Conservation (phyloP, 306 rosid genomes). For the Pterocarpus santalinus region DNA sequence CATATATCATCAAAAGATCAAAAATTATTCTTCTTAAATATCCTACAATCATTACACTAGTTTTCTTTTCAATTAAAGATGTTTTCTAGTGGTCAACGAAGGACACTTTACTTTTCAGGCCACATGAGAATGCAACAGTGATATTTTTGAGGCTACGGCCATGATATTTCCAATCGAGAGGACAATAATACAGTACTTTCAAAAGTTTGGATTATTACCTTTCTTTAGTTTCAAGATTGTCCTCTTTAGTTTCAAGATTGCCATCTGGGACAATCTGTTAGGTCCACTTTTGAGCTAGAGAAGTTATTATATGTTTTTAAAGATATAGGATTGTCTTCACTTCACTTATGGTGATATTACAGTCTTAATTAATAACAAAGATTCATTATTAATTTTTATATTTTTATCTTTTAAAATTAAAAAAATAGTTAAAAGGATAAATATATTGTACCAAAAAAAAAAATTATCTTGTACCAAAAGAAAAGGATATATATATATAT, state of each 20-base stretch:
- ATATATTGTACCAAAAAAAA: no score
- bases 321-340: no score
- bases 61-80: conserved; percentile 25
- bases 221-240: conserved; percentile 35
- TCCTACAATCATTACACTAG: neutral
- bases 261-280: conserved; percentile 32
- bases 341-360: neutral
- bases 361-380: no score
- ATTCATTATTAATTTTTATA: no score
- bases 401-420: no score
- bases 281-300: no score
- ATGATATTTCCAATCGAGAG: neutral
- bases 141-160: conserved; percentile 32
- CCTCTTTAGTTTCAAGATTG: conserved; percentile 33
- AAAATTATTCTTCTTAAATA: no score
- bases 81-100: neutral
- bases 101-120: neutral
- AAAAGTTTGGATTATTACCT: conserved; percentile 3
- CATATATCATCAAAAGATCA: no score
- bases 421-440: no score
- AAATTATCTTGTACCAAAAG: no score
- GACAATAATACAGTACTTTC: conserved; percentile 23
- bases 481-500: no score
- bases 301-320: no score
- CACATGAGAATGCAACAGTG: conserved; percentile 6